phyloP scores from a whole-genome alignment of 2,329 filamentous ascomycete genomes.

The Ilyonectria mors-panacis region DNA sequence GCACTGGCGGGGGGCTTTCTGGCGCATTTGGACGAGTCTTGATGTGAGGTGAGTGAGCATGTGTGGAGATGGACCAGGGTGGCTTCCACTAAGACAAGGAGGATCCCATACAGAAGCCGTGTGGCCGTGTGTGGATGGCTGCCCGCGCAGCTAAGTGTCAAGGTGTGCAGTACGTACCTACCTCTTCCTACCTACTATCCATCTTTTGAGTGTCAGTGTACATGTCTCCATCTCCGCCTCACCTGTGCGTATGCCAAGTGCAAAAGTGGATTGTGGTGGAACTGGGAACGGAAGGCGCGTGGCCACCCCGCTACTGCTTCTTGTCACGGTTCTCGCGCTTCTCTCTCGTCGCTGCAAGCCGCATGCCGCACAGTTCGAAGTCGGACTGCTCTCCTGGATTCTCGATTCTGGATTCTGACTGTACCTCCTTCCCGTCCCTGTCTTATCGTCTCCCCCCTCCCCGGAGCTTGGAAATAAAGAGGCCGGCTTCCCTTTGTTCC shows the following conservation, averaged over 20 bases:
- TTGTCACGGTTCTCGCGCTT: neutral
- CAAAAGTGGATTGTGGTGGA: conserved; percentile 27
- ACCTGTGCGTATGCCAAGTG: conserved; percentile 21
- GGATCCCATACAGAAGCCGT: neutral
- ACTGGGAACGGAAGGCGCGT: conserved; percentile 26
- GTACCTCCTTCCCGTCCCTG: conserved; percentile 9
- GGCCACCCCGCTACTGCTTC: conserved; percentile 25
- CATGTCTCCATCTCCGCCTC: neutral
- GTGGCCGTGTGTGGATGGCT: neutral
- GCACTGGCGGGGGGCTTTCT: conserved; percentile 5
- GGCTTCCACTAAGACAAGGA: conserved; percentile 6
- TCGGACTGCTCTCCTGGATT: conserved; percentile 16
- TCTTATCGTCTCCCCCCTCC: conserved; percentile 30
- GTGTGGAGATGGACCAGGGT: neutral
- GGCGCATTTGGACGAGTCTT: neutral
- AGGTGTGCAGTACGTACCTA: neutral
- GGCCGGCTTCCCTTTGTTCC: conserved; percentile 23
- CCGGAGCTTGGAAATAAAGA: conserved; percentile 41
- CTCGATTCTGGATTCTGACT: conserved; percentile 15
- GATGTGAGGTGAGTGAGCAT: neutral
- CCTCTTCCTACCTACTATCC: neutral
- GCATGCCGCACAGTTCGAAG: conserved; percentile 12
- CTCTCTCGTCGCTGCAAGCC: conserved; percentile 7
- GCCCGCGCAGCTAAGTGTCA: neutral
- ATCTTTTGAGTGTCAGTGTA: conserved; percentile 1